These are phyloP conservation scores for Cylindrodendrum hubeiense DNA, from an alignment of 2,329 filamentous ascomycete genomes.

Conservation along the genomic window DNA sequence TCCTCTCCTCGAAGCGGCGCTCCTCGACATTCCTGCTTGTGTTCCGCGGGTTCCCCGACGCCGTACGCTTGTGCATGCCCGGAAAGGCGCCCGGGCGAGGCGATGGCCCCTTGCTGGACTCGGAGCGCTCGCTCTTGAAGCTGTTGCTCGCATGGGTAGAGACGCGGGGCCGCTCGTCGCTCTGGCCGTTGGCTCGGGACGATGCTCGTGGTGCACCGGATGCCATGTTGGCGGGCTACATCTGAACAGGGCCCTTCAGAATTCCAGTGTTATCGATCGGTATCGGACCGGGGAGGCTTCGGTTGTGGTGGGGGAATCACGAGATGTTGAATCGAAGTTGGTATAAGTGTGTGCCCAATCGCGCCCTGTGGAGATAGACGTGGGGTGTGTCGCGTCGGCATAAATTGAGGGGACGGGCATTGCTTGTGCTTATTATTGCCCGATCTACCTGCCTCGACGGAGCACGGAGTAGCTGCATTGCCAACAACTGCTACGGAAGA, in stretches of 20 bases:
- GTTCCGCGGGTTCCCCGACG: slow-evolving; percentile 68
- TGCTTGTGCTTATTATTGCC: not conserved
- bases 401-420: slow-evolving; percentile 2
- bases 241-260: slow-evolving; percentile 39
- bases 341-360: slow-evolving; percentile 43
- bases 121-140: slow-evolving; percentile 51
- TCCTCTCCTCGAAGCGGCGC: slow-evolving; percentile 63
- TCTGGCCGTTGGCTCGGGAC: slow-evolving; percentile 54
- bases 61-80: slow-evolving; percentile 65
- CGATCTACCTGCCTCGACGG: not conserved
- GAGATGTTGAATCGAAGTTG: slow-evolving; percentile 27
- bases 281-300: not conserved
- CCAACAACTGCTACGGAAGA: not conserved
- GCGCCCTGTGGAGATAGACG: slow-evolving; percentile 39
- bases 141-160: slow-evolving; percentile 47
- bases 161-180: slow-evolving; percentile 54
- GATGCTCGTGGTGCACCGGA: slow-evolving; percentile 57
- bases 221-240: slow-evolving; percentile 57
- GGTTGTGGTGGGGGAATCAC: not conserved
- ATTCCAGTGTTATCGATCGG: slow-evolving; percentile 3
- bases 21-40: slow-evolving; percentile 59
- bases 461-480: no score
- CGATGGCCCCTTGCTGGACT: slow-evolving; percentile 53
- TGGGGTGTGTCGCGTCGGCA: slow-evolving; percentile 36
- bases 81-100: slow-evolving; percentile 50